Evolutionary conservation across 306 rosid species (phyloP), one percentile per base, ranked within the genome.

Genomic region (Trifolium subterraneum): DNA sequence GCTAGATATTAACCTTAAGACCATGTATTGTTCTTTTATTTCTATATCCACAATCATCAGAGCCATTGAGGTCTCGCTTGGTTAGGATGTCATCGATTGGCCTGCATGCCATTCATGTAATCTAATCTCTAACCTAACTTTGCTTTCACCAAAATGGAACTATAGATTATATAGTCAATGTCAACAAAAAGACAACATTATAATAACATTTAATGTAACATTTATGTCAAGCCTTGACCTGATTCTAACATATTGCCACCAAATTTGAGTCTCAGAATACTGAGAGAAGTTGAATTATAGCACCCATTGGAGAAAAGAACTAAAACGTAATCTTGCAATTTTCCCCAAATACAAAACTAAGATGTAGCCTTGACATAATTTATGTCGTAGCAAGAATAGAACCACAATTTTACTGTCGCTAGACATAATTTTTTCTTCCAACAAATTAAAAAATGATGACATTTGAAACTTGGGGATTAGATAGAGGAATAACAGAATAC

Each of bases 141-240:
- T 95, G 88, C 99, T 92, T 90, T 95, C 97, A 81, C 92, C 96
- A 83, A 95, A 95, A 88, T 92, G 99, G 71, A 95, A 95, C 98
- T 95, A 92, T 61, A 81, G 11, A 56, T 50, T 16, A 72, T 84
- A 70, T 56, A 47, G 59, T 16, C 56, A 11, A 52, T n/a, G 62
- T 79, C 75, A 73, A 54, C 62, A 80, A 58, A 77, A 59, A 47
- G 50, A 64, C 56, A 54, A 31, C 12, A 16, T 42, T 45, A 79
- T 33, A 74, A 63, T 74, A 41, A 74, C 71, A 31, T 33, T 47
- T 39, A 60, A 60, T 10, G 58, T 41, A 55, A 58, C 63, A 78
- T 4, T 23, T 48, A 19, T 52, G 15, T 12, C 75, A 48, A 69
- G 68, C 42, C 67, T 59, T 14, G 16, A 76, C 52, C 64, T 22